Base-by-base conservation (phyloP, 1,139 yeast species). In the Saccharomyces hybrid region DNA sequence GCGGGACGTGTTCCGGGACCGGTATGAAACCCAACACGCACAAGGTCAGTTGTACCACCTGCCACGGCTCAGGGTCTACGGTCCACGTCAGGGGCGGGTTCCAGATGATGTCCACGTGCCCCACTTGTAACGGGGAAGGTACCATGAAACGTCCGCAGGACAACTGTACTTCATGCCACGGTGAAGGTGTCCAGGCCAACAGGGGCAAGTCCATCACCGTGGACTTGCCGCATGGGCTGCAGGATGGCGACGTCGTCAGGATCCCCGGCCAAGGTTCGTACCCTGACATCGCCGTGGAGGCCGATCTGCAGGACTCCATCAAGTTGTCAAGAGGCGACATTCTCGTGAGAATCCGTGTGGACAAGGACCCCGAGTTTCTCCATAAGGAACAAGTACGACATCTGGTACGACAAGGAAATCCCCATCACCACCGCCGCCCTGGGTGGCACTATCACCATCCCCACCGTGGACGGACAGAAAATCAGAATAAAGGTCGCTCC, bases 401-500 rank as follows among this genome's bases (percentile, higher is more conserved):
- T 93, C 59, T 71, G 86, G 56, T 79, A 82, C 64, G 75, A 78
- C 41, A 82, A 84, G 52, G 82, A 82, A 49, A 83, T 93, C 54
- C 86, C 95, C 51, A 88, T 90, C 84, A 93, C 99, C 1, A 93
- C 99, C 0, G 99, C 99, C 2, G 93, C 97, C 0, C 76, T 93
- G 51, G 99, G 99, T 56, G 99, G 99, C 38, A 84, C 82, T 53
- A 79, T 93, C 29, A 81, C 86, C 50, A 83, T 93, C 12, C 98
- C 98, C 42, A 91, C 98, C 0, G 79, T 93, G 38, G 90, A 85
- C 61, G 90, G 88, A 4, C 83, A 81, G 46, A 77, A 79, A 49
- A 76, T 95, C 57, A 86, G 90, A 69, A 73, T 93, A 56, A 88
- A 84, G 70, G 83, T 95, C n/a, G 84, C 95, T 51, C 76, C 88